Conservation (phyloP, 2,329 filamentous ascomycete species). For the Fusarium sp. region DNA sequence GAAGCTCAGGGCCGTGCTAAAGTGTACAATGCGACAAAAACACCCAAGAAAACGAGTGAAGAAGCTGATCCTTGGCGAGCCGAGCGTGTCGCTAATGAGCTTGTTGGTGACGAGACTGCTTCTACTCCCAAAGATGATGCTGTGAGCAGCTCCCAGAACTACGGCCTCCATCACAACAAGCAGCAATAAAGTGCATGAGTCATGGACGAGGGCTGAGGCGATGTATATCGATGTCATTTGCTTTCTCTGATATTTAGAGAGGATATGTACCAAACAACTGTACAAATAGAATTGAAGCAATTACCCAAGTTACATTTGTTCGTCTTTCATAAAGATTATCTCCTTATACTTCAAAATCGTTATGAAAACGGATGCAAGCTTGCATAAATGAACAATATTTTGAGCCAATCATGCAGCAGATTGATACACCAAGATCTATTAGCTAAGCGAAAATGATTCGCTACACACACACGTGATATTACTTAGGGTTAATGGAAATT, state of each 20-base stretch:
- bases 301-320: background rate
- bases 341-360: background rate
- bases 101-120: conserved; percentile 32
- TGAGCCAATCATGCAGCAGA: background rate
- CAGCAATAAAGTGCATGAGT: conserved; percentile 26
- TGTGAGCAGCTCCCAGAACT: conserved; percentile 50
- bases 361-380: background rate
- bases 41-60: conserved; percentile 3
- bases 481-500: background rate
- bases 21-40: conserved; percentile 45
- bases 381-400: background rate
- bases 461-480: conserved; percentile 23
- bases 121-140: conserved; percentile 58
- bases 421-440: background rate
- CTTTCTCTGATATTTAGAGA: conserved; percentile 26
- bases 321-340: background rate
- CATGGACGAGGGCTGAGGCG: conserved; percentile 5
- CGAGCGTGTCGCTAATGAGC: conserved; percentile 42
- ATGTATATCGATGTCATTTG: conserved; percentile 41
- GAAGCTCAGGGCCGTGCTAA: conserved; percentile 53
- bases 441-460: background rate
- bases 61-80: conserved; percentile 34
- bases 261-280: conserved; percentile 44
- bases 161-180: conserved; percentile 47
- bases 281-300: conserved; percentile 46